A percentile compares a stretch with the other conserved stretches of the same genome.
phyloP scores from a whole-genome alignment of 2,329 filamentous ascomycete genomes.

The Exophiala mesophila region DNA sequence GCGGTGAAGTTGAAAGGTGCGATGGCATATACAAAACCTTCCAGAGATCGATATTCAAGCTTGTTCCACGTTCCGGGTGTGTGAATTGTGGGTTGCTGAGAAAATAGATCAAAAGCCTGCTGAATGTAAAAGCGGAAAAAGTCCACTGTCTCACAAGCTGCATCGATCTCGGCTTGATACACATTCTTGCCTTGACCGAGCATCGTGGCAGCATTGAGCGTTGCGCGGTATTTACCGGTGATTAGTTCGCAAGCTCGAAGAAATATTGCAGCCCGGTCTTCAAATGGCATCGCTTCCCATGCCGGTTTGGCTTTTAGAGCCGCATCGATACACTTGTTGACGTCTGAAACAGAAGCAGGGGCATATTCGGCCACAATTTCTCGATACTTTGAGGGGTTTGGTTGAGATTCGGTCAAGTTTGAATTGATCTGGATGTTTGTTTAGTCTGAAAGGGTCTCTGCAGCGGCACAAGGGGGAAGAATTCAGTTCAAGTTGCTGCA shows the following conservation, averaged over 20 bases:
- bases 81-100: conserved; percentile 33
- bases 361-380: conserved; percentile 34
- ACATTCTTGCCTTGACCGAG: conserved; percentile 40
- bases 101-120: conserved; percentile 32
- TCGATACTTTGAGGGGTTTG: conserved; percentile 33
- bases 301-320: conserved; percentile 32
- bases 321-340: conserved; percentile 29
- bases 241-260: conserved; percentile 33
- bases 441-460: background rate
- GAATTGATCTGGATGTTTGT: conserved; percentile 2
- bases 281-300: conserved; percentile 33
- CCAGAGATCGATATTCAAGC: conserved; percentile 59
- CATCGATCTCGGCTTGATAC: conserved; percentile 39
- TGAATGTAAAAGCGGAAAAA: conserved; percentile 34
- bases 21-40: conserved; percentile 93
- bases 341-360: conserved; percentile 31
- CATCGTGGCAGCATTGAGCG: conserved; percentile 39
- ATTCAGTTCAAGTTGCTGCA: background rate
- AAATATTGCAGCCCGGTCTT: conserved; percentile 35
- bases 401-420: background rate
- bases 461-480: background rate
- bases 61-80: conserved; percentile 11
- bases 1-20: conserved; percentile 97
- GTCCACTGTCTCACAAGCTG: conserved; percentile 34
- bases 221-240: conserved; percentile 27